phyloP scores from a whole-genome alignment of 1,284 basidiomycete genomes.

The Microbotryomycetes sp. region DNA sequence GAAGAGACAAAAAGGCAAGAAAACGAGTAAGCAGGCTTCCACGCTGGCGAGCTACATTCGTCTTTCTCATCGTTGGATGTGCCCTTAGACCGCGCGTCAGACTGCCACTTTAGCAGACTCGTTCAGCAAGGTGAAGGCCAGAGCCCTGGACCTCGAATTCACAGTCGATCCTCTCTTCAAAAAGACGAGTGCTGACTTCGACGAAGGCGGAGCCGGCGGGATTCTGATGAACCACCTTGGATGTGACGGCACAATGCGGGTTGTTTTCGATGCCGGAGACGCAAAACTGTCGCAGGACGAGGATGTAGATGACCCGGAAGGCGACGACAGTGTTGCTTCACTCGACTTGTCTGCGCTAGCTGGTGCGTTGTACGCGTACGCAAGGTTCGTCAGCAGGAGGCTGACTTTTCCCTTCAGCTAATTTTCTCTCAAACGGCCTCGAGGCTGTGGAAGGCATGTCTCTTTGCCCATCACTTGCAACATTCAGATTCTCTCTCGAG shows the following conservation, averaged over 20 bases:
- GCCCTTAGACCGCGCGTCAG: slow-evolving; percentile 21
- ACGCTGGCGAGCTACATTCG: too few relatives aligned
- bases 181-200: slow-evolving; percentile 97
- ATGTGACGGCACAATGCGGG: slow-evolving; percentile 69
- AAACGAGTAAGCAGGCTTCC: slow-evolving; percentile 42
- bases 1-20: slow-evolving; percentile 45
- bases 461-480: slow-evolving; percentile 69
- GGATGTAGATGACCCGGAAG: slow-evolving; percentile 51
- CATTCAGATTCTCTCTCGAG: slow-evolving; percentile 60
- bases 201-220: slow-evolving; percentile 94
- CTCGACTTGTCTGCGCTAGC: slow-evolving; percentile 42
- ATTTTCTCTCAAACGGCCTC: background rate
- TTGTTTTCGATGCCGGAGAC: slow-evolving; percentile 95
- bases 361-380: slow-evolving; percentile 35
- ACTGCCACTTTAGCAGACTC: slow-evolving; percentile 72
- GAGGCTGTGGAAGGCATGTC: slow-evolving; percentile 49
- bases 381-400: background rate
- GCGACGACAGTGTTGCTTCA: slow-evolving; percentile 34
- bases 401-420: background rate
- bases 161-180: slow-evolving; percentile 93
- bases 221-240: slow-evolving; percentile 79
- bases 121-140: slow-evolving; percentile 69
- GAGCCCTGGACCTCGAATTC: slow-evolving; percentile 82
- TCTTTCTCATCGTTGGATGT: background rate
- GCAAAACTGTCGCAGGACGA: slow-evolving; percentile 66